phyloP scores from a whole-genome alignment of 2,329 filamentous ascomycete genomes.

The Aspergillus udagawae region DNA sequence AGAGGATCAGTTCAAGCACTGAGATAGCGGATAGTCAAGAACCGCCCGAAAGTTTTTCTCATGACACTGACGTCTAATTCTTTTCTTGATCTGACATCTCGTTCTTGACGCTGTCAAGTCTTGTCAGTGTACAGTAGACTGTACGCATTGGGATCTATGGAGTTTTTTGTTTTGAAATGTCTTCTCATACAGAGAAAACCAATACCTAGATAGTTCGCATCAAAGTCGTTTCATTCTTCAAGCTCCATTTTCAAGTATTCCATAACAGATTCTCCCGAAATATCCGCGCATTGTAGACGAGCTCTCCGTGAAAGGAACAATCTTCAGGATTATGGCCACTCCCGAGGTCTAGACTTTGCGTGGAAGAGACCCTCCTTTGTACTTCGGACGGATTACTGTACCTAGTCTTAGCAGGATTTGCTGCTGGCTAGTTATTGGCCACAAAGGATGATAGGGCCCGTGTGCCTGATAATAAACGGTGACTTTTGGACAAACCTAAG shows the following conservation, averaged over 20 bases:
- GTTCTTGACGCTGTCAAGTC: background rate
- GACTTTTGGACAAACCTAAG: background rate
- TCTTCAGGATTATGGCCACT: background rate
- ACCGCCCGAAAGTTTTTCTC: background rate
- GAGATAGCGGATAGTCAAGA: slow-evolving; percentile 6
- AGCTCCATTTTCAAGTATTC: background rate
- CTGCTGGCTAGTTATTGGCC: background rate
- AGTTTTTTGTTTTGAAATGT: background rate
- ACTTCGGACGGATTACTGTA: background rate
- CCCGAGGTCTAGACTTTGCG: background rate
- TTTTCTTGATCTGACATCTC: background rate
- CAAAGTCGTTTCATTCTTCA: background rate
- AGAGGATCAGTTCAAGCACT: slow-evolving; percentile 84
- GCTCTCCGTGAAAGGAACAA: background rate
- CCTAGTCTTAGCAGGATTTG: background rate
- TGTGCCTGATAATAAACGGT: background rate
- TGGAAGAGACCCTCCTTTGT: background rate
- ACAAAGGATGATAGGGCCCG: background rate
- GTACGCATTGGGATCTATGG: background rate
- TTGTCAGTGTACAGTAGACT: background rate
- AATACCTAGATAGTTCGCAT: background rate
- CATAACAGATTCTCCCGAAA: too few species aligned
- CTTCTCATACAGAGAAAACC: background rate
- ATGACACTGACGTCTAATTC: background rate
- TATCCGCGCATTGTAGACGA: background rate